A percentile compares a stretch with the other conserved stretches of the same genome.
phyloP scores from a whole-genome alignment of 108 stramenopile genomes.

The Cyclotella cryptica region DNA sequence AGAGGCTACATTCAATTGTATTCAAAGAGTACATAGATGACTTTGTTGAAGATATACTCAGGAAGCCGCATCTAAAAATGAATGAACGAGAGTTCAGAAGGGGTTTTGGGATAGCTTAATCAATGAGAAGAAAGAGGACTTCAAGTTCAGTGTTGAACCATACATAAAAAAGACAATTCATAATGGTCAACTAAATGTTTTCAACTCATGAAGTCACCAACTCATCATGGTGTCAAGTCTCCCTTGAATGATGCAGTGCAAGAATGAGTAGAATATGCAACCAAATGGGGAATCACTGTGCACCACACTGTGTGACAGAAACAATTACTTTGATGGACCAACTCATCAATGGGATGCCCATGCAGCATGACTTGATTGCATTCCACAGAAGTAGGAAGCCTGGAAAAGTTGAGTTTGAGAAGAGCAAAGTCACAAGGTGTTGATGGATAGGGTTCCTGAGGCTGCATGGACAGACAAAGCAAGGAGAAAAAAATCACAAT shows the following conservation, averaged over 20 bases:
- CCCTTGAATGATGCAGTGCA: background rate
- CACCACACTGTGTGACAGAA: background rate
- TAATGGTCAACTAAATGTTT: background rate
- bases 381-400: slow-evolving; percentile 1
- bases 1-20: too few relatives aligned
- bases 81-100: too few relatives aligned
- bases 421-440: background rate
- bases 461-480: slow-evolving; percentile 7
- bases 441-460: slow-evolving; percentile 16
- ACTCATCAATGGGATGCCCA: background rate
- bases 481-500: slow-evolving; percentile 8
- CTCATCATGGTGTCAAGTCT: background rate
- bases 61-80: too few relatives aligned
- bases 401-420: background rate
- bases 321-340: background rate
- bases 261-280: background rate
- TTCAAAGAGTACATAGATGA: too few relatives aligned
- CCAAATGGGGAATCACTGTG: too few relatives aligned
- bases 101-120: too few relatives aligned
- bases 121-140: too few relatives aligned
- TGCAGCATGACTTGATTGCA: background rate
- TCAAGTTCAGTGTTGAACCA: background rate
- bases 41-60: too few relatives aligned
- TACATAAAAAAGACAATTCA: background rate
- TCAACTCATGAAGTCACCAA: background rate